Percentiles rank a stretch among this genome's conserved stretches.
Conservation (phyloP, 2,329 filamentous ascomycete species). For the Penicillium capsulatum region DNA sequence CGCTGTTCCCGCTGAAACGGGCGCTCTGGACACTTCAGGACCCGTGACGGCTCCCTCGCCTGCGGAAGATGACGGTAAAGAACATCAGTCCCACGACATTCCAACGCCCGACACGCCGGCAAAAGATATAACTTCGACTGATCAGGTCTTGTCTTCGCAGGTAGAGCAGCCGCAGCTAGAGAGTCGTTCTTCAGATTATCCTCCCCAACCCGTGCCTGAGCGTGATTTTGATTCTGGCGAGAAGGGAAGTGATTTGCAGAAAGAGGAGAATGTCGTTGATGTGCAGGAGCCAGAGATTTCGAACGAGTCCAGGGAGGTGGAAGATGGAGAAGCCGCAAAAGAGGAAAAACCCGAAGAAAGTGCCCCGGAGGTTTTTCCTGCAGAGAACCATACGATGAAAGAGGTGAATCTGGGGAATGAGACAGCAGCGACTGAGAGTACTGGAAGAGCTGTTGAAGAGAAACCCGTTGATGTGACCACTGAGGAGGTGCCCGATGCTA, state of each 20-base stretch:
- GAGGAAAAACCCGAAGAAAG: not conserved
- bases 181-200: constrained; percentile 30
- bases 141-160: constrained; percentile 44
- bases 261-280: constrained; percentile 8
- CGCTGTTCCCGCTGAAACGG: constrained; percentile 8
- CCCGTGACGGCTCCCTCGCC: constrained; percentile 29
- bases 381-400: not conserved
- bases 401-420: constrained; percentile 2
- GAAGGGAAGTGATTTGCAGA: constrained; percentile 9
- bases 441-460: constrained; percentile 1
- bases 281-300: constrained; percentile 5
- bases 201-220: constrained; percentile 31
- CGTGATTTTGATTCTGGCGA: constrained; percentile 21
- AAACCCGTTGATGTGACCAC: constrained; percentile 6
- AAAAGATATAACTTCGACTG: constrained; percentile 43
- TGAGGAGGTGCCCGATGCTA: constrained; percentile 3
- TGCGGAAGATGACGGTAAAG: constrained; percentile 45
- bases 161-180: constrained; percentile 38
- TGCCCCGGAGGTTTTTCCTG: not conserved
- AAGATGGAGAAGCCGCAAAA: constrained; percentile 3
- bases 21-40: constrained; percentile 19
- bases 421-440: constrained; percentile 1
- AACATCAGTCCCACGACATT: constrained; percentile 43
- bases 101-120: constrained; percentile 34
- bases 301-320: constrained; percentile 3